Evolutionary conservation across 495 filamentous ascomycete genomes (phyloP).

Genomic region (Sordaria brevicollis): DNA sequence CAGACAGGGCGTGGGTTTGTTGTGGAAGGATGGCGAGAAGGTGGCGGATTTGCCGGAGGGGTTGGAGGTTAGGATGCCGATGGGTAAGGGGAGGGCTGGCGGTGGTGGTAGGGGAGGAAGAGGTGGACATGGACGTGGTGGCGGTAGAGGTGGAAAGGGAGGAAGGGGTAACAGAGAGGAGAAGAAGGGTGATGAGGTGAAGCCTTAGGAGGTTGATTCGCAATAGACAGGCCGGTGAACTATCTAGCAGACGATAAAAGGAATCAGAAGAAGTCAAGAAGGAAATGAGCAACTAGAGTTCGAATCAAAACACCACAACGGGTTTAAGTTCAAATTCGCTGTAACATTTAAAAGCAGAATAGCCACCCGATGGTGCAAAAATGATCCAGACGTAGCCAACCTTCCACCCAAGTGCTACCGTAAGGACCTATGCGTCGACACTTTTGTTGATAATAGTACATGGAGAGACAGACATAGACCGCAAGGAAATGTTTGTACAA

Average conservation of each 20-base stretch:
- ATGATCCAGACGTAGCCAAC: background rate
- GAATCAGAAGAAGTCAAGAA: background rate
- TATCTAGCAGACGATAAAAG: background rate
- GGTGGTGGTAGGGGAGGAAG: slow-evolving; percentile 13
- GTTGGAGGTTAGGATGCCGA: slow-evolving; percentile 31
- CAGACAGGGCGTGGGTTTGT: slow-evolving; percentile 46
- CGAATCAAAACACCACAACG: background rate
- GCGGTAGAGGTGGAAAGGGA: slow-evolving; percentile 2
- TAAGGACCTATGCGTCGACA: background rate
- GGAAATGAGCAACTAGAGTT: background rate
- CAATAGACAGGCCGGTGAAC: background rate
- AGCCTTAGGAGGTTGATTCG: background rate
- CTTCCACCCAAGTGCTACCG: background rate
- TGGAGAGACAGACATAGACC: background rate
- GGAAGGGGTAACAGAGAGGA: slow-evolving; percentile 1
- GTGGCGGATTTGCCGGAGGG: slow-evolving; percentile 44
- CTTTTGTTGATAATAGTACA: background rate
- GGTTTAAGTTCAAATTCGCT: background rate
- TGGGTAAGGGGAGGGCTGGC: slow-evolving; percentile 31
- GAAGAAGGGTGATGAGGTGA: background rate
- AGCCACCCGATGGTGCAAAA: background rate
- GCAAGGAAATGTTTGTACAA: background rate
- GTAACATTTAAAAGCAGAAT: background rate
- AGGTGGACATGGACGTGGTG: background rate
- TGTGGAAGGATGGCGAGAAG: slow-evolving; percentile 55